Conservation (phyloP, 2,329 filamentous ascomycete genomes). For the Alternaria sp. region DNA sequence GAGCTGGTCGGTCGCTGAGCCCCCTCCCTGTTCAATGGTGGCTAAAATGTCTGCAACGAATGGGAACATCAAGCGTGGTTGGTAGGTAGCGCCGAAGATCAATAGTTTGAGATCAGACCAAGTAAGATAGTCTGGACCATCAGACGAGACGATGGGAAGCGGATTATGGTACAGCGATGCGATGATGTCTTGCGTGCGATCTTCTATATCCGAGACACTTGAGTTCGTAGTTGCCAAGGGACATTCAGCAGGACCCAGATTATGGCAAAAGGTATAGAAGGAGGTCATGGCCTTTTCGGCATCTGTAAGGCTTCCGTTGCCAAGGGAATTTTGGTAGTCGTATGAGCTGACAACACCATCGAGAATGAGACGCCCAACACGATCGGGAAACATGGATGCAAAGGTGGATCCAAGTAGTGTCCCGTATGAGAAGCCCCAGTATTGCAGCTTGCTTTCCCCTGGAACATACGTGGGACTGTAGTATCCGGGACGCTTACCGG, state of each 20-base stretch:
- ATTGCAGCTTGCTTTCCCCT: slow-evolving; percentile 49
- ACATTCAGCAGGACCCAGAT: slow-evolving; percentile 53
- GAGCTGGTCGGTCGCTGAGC: slow-evolving; percentile 34
- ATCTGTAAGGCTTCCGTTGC: slow-evolving; percentile 54
- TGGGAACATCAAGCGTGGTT: slow-evolving; percentile 46
- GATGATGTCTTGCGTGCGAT: slow-evolving; percentile 45
- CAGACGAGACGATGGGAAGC: slow-evolving; percentile 43
- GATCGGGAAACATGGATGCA: slow-evolving; percentile 51
- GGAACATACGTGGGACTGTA: slow-evolving; percentile 11
- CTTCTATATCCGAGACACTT: slow-evolving; percentile 47
- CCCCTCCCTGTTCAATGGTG: slow-evolving; percentile 43
- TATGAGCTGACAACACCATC: slow-evolving; percentile 58
- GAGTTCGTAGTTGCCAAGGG: slow-evolving; percentile 49
- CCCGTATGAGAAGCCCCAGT: slow-evolving; percentile 61
- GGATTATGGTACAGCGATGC: slow-evolving; percentile 53
- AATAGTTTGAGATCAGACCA: slow-evolving; percentile 52
- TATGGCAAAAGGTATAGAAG: slow-evolving; percentile 58
- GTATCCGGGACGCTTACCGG: background rate
- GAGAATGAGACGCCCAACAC: slow-evolving; percentile 49
- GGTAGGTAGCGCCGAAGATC: slow-evolving; percentile 51
- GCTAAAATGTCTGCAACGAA: slow-evolving; percentile 47
- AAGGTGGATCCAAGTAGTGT: slow-evolving; percentile 53
- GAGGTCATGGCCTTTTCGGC: slow-evolving; percentile 54
- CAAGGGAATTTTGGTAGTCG: slow-evolving; percentile 49
- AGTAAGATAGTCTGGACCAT: slow-evolving; percentile 49